Evolutionary conservation across 345 rosid genomes (phyloP).

Genomic region (Turnera subulata): DNA sequence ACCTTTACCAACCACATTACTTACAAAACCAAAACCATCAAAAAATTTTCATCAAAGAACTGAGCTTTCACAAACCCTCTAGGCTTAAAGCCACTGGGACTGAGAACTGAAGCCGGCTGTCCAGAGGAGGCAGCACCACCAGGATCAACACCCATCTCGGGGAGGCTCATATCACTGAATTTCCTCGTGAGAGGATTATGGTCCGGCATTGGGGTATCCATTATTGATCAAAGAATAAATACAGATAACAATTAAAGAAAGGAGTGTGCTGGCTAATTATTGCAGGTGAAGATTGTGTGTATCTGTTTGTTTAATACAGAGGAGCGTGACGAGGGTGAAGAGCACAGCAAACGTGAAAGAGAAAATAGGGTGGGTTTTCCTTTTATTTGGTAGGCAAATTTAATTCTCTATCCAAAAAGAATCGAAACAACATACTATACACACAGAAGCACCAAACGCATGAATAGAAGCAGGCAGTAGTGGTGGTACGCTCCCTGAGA

Average conservation of each 20-base stretch:
- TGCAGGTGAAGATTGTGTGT: not conserved
- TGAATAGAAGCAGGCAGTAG: too few species aligned
- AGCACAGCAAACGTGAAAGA: conserved; percentile 18
- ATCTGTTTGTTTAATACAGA: not conserved
- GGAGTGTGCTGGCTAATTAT: not conserved
- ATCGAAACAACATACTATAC: too few species aligned
- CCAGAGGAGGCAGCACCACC: conserved; percentile 2
- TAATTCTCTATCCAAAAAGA: too few species aligned
- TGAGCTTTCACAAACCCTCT: conserved; percentile 35
- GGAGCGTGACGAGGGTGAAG: not conserved
- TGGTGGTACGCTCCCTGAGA: too few species aligned
- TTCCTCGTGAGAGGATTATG: conserved; percentile 40
- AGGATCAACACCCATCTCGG: conserved; percentile 8
- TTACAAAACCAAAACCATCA: conserved; percentile 10
- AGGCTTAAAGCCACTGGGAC: conserved; percentile 23
- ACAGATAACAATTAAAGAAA: not conserved
- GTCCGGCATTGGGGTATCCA: conserved; percentile 24
- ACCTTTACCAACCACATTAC: conserved; percentile 6
- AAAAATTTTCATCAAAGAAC: not conserved
- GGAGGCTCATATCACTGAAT: conserved; percentile 34
- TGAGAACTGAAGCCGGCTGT: conserved; percentile 2
- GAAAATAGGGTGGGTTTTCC: not conserved
- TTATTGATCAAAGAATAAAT: not conserved
- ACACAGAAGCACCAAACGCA: too few species aligned
- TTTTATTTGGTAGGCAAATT: too few species aligned